Percentiles rank a stretch among this genome's conserved stretches.
Conservation (phyloP, 2,329 filamentous ascomycete genomes). For the Diaporthe humulicola region DNA sequence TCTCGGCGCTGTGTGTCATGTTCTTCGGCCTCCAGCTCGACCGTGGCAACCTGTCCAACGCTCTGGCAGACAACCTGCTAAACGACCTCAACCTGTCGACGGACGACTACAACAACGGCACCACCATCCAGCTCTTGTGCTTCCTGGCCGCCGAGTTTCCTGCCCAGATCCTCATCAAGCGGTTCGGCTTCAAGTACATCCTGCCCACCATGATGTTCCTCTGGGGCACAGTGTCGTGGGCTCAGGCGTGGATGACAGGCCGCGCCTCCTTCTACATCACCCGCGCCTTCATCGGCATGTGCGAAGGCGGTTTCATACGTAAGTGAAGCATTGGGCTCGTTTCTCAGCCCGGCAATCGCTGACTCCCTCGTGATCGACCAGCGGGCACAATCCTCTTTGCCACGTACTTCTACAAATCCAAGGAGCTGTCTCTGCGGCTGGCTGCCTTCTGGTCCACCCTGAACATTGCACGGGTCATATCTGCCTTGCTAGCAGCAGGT, state of each 20-base stretch:
- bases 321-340: background rate
- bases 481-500: slow-evolving; percentile 61
- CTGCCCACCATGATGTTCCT: slow-evolving; percentile 66
- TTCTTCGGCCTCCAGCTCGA: slow-evolving; percentile 76
- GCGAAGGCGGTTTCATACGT: slow-evolving; percentile 70
- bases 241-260: slow-evolving; percentile 65
- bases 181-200: slow-evolving; percentile 69
- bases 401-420: slow-evolving; percentile 79
- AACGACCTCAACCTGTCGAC: slow-evolving; percentile 61
- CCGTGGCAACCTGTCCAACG: slow-evolving; percentile 73
- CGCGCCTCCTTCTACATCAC: slow-evolving; percentile 63
- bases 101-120: slow-evolving; percentile 70
- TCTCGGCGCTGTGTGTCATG: slow-evolving; percentile 59
- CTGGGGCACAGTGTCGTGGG: slow-evolving; percentile 61
- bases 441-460: slow-evolving; percentile 76
- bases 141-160: slow-evolving; percentile 71
- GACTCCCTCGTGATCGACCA: background rate
- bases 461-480: slow-evolving; percentile 57
- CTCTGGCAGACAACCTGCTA: slow-evolving; percentile 73
- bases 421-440: slow-evolving; percentile 75
- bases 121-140: slow-evolving; percentile 66
- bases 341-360: background rate
- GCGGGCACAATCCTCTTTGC: slow-evolving; percentile 72
- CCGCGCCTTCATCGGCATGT: slow-evolving; percentile 65
- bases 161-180: slow-evolving; percentile 69